These are phyloP conservation scores for Fusarium aywerte DNA, from an alignment of 2,329 filamentous ascomycete genomes.

Conservation along the genomic window DNA sequence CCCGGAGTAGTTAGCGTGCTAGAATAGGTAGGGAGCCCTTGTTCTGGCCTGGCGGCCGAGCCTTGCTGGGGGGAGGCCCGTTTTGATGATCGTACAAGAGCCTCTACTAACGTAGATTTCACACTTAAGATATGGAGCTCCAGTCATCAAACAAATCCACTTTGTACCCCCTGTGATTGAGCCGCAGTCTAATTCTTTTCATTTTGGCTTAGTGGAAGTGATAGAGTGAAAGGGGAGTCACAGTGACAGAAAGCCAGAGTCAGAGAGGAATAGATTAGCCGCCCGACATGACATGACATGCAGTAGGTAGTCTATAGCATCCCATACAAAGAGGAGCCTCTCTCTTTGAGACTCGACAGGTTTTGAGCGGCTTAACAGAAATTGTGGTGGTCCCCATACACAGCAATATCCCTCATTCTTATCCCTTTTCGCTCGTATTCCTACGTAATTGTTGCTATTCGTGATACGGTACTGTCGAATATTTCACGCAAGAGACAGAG, in stretches of 20 bases:
- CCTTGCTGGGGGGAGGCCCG: background rate
- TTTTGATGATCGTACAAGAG: constrained; percentile 28
- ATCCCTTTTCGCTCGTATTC: constrained; percentile 30
- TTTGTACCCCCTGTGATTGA: constrained; percentile 30
- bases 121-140: constrained; percentile 8
- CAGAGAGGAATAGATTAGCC: constrained; percentile 18
- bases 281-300: constrained; percentile 21
- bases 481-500: constrained; percentile 22
- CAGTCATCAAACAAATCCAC: constrained; percentile 21
- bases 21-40: constrained; percentile 7
- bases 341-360: constrained; percentile 9
- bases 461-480: constrained; percentile 12
- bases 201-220: constrained; percentile 1
- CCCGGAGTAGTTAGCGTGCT: background rate
- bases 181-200: constrained; percentile 24
- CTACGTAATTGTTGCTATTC: constrained; percentile 39
- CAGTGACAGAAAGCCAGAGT: constrained; percentile 5
- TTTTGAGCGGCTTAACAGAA: constrained; percentile 6
- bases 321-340: constrained; percentile 15
- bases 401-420: constrained; percentile 39
- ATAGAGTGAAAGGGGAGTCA: constrained; percentile 3
- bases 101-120: constrained; percentile 27
- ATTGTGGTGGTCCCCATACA: background rate
- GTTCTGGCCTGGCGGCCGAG: constrained; percentile 14
- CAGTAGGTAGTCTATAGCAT: constrained; percentile 4